Percentiles rank a stretch among this genome's conserved stretches.
phyloP scores from a whole-genome alignment of 164 flowering plant species.

The Macadamia integrifolia region DNA sequence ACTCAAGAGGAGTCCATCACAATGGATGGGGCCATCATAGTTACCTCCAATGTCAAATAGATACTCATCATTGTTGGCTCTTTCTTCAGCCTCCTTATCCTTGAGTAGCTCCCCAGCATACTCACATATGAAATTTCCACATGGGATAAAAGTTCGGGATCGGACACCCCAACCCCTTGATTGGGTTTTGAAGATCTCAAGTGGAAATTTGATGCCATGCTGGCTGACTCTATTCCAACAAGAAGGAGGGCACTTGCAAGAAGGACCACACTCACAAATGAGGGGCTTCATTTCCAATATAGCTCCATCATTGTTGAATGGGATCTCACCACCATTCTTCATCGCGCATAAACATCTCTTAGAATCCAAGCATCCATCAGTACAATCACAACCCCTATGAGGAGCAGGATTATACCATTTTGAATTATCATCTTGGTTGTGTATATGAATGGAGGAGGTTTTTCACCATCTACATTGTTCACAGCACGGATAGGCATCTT shows the following conservation, averaged over 20 bases:
- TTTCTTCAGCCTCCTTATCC: constrained; percentile 63
- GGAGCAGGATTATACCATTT: constrained; percentile 33
- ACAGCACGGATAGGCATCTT: constrained; percentile 50
- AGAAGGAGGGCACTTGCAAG: constrained; percentile 71
- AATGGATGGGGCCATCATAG: constrained; percentile 23
- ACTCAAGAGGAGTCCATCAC: constrained; percentile 25
- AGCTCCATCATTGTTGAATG: constrained; percentile 63
- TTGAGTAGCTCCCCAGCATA: constrained; percentile 66
- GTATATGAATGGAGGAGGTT: constrained; percentile 53
- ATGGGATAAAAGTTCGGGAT: constrained; percentile 54
- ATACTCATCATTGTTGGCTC: constrained; percentile 64
- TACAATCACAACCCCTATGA: constrained; percentile 58
- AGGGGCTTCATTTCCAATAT: constrained; percentile 61
- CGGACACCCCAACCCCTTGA: constrained; percentile 82
- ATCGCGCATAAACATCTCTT: constrained; percentile 49
- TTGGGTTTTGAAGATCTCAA: constrained; percentile 70
- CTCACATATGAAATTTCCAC: constrained; percentile 80
- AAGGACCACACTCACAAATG: constrained; percentile 74
- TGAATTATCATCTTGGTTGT: constrained; percentile 48
- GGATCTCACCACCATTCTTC: constrained; percentile 69
- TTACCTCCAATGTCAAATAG: constrained; percentile 72
- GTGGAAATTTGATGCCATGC: constrained; percentile 49
- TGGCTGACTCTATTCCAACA: constrained; percentile 71
- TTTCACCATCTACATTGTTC: constrained; percentile 54
- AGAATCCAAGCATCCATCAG: constrained; percentile 45